phyloP scores from a whole-genome alignment of 176 grass and related monocot genomes.

The Oryza glaberrima region DNA sequence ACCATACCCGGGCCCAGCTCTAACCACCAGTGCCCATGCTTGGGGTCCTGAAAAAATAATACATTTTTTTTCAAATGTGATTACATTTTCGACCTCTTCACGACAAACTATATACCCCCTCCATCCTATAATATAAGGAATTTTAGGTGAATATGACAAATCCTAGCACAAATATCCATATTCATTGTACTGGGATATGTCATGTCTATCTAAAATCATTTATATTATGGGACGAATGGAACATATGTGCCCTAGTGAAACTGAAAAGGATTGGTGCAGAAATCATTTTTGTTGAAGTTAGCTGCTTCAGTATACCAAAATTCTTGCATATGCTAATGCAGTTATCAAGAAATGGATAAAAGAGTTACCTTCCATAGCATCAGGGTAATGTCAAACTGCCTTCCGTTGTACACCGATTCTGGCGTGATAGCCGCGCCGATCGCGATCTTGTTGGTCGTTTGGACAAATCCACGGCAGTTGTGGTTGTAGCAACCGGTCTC shows the following conservation, averaged over 20 bases:
- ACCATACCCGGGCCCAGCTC: constrained; percentile 61
- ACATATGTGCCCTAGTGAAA: too few species aligned
- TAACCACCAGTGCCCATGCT: constrained; percentile 89
- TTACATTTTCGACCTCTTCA: too few species aligned
- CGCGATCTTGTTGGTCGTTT: constrained; percentile 86
- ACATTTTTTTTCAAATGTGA: too few species aligned
- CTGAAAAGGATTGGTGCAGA: too few species aligned
- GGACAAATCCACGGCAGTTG: constrained; percentile 73
- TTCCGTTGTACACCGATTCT: constrained; percentile 59
- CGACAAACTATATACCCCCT: not conserved
- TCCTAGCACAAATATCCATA: too few species aligned
- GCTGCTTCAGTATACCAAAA: not conserved
- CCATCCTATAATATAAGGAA: too few species aligned
- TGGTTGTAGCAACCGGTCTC: constrained; percentile 94
- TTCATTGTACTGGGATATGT: too few species aligned
- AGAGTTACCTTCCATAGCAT: constrained; percentile 74
- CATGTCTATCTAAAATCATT: too few species aligned
- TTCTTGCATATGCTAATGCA: not conserved
- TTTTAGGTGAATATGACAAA: too few species aligned
- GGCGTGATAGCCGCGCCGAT: constrained; percentile 76
- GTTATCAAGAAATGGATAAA: not conserved
- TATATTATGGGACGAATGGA: too few species aligned
- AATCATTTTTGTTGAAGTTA: not conserved
- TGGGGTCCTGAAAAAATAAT: constrained; percentile 64
- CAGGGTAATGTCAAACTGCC: constrained; percentile 75